phyloP scores from a whole-genome alignment of 1,284 basidiomycete genomes.

The Phellopilus nigrolimitatus region DNA sequence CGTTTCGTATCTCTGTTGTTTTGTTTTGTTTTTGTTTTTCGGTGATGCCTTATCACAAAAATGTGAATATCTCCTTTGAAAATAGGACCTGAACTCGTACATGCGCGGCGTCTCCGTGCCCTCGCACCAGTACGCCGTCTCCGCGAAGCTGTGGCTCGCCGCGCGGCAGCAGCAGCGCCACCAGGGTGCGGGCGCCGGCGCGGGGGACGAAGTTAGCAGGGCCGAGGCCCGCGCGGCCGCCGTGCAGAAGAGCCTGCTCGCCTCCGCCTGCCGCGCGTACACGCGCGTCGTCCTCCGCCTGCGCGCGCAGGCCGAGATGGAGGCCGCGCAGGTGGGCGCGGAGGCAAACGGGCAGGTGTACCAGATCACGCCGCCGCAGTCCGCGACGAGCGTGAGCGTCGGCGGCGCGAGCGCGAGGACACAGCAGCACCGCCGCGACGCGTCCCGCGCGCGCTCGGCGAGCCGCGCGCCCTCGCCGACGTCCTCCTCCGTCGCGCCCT shows the following conservation, averaged over 20 bases:
- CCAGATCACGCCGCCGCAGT: conserved; percentile 18
- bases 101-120: conserved; percentile 74
- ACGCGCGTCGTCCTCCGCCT: conserved; percentile 70
- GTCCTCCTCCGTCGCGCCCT: conserved; percentile 8
- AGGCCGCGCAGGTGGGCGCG: conserved; percentile 25
- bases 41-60: too few species aligned
- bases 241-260: conserved; percentile 33
- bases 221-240: conserved; percentile 15
- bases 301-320: conserved; percentile 64
- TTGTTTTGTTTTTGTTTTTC: too few species aligned
- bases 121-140: conserved; percentile 59
- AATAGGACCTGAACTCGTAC: conserved; percentile 69
- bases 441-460: conserved; percentile 11
- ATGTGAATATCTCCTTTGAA: too few species aligned
- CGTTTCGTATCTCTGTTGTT: conserved; percentile 15
- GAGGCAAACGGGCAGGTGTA: conserved; percentile 18
- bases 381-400: conserved; percentile 14
- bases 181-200: conserved; percentile 29
- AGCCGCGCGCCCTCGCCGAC: conserved; percentile 16
- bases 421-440: conserved; percentile 16
- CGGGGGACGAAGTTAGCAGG: conserved; percentile 32
- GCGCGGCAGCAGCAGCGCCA: conserved; percentile 26
- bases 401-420: conserved; percentile 16
- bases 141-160: conserved; percentile 52
- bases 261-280: conserved; percentile 61